Base-by-base conservation (phyloP, 1,284 basidiomycete species). In the Athelia psychrophila region DNA sequence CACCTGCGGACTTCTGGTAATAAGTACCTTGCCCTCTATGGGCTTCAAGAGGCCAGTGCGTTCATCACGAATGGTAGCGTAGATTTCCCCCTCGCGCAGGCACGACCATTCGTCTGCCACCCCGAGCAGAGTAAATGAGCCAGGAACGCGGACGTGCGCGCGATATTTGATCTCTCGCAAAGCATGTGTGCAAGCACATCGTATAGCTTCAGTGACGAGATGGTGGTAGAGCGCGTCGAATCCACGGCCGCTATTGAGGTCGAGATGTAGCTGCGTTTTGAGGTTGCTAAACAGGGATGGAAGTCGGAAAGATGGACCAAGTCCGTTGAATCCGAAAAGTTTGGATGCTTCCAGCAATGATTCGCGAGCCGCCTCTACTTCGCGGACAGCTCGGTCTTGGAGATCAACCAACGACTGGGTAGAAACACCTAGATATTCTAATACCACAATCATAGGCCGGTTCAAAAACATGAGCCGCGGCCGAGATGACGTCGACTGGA, bases 121-220 rank as follows among this genome's bases (percentile, higher is more conserved):
- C 0, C 80, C 80, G 25, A 81, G 70, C 1, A 81, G 61, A 0
- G 75, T 80, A 51, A 67, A 75, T 19, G 73, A 74, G 2, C 66
- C 69, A 0, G 77, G 74, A 2, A 80, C 68, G 1, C 65, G 68
- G 33, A 83, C 79, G 27, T 74, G 71, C 3, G 72, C 78, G 3
- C 72, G 69, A 52, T 75, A 70, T 59, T 81, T 82, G 57, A 83
- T 67, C 49, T 80, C 74, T 3, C 78, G 70, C 15, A 83, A 61
- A 18, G 76, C 68, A 54, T 79, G 68, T 10, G 68, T 71, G 36
- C 67, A 64, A 1, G 69, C 65, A 44, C 64, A 70, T 24, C 61
- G 57, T 44, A 76, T 42, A 5, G 56, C n/a, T 2, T 64, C 66
- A 24, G 55, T 55, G 27, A 71, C 60, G 38, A 77, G 49, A 32